Percentiles rank a stretch among this genome's conserved stretches.
These are phyloP conservation scores for Cupressus sempervirens DNA, from an alignment of 75 land plant species.

Conservation along the genomic window DNA sequence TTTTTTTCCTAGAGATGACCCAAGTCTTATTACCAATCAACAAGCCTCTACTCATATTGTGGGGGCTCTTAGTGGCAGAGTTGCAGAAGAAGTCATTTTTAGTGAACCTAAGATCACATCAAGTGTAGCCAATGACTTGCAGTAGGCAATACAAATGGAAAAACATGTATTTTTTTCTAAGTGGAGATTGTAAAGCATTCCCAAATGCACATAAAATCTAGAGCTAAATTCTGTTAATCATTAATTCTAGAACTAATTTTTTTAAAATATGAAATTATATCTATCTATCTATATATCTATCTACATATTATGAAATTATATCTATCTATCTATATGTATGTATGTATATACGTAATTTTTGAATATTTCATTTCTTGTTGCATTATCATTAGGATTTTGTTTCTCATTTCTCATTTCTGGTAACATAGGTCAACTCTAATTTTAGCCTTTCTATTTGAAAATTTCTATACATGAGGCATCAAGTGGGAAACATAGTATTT, in stretches of 20 bases:
- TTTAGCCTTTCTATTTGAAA: not conserved
- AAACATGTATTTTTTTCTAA: conserved; percentile 87
- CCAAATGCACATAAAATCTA: not conserved
- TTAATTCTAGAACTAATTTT: not conserved
- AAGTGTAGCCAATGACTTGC: conserved; percentile 78
- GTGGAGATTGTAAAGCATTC: not conserved
- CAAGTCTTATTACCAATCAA: too few species aligned
- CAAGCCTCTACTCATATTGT: conserved; percentile 81
- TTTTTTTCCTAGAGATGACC: too few species aligned
- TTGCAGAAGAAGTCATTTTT: conserved; percentile 80
- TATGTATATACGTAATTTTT: too few species aligned
- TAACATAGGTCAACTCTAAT: too few species aligned
- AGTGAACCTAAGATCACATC: conserved; percentile 94
- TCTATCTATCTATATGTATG: too few species aligned
- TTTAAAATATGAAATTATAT: too few species aligned
- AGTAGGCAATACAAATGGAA: conserved; percentile 75
- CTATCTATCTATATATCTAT: too few species aligned
- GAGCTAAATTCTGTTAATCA: not conserved
- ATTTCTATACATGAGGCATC: not conserved
- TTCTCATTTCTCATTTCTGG: too few species aligned
- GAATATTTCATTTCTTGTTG: too few species aligned
- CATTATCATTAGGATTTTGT: too few species aligned
- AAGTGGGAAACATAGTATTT: not conserved
- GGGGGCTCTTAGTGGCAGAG: conserved; percentile 88
- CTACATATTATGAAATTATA: too few species aligned